phyloP scores from a whole-genome alignment of 768 basidiomycete genomes.

The Tulasnella calospora region DNA sequence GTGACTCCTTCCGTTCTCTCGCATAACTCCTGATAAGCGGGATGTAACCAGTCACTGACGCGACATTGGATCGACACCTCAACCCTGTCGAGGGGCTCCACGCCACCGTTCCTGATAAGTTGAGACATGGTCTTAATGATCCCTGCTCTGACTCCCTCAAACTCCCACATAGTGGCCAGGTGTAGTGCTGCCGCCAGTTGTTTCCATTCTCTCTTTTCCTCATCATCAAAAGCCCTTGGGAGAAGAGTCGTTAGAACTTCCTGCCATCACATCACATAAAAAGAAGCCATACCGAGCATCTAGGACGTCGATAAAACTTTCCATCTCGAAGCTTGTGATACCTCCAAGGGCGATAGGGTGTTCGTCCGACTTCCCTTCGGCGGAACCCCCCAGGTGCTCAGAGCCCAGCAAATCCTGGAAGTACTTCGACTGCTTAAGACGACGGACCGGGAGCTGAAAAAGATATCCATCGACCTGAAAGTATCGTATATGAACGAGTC shows the following conservation, averaged over 20 bases:
- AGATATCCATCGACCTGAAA: not conserved
- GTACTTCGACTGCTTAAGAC: not conserved
- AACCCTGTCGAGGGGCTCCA: not conserved
- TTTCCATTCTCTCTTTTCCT: not conserved
- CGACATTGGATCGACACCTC: not conserved
- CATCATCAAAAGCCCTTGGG: not conserved
- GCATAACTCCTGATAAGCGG: conserved; percentile 1
- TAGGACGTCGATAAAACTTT: conserved; percentile 13
- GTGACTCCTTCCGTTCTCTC: not conserved
- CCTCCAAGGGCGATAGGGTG: not conserved
- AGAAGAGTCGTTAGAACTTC: not conserved
- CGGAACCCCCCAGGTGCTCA: not conserved
- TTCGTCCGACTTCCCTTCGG: conserved; percentile 13
- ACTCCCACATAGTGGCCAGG: conserved; percentile 23
- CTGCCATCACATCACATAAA: no score
- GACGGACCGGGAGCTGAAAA: not conserved
- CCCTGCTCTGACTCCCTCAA: not conserved
- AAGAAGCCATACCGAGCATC: not conserved
- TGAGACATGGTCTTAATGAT: not conserved
- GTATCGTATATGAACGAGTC: not conserved
- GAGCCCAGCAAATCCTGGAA: conserved; percentile 11
- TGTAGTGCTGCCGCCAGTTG: not conserved
- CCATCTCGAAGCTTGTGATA: conserved; percentile 21
- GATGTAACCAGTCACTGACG: not conserved
- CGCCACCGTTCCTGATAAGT: not conserved